Evolutionary conservation across 2,329 filamentous ascomycete genomes (phyloP), one percentile per base, ranked within the genome.

Genomic region (Stachybotrys elegans): DNA sequence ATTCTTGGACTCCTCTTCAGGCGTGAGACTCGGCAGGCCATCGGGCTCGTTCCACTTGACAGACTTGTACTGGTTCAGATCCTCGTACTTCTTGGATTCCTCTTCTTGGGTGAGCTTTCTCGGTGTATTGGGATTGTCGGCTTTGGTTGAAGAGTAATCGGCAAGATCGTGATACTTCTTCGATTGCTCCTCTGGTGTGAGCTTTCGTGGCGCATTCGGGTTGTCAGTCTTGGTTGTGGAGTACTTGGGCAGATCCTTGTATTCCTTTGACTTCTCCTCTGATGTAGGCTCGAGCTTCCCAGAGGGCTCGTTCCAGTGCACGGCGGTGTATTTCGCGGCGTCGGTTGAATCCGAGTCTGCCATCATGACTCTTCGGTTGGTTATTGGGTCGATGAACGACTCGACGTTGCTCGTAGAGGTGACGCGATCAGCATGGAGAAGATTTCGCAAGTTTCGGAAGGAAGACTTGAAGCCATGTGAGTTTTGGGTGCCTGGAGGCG

Each of bases 371-470:
- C 70, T 77, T 25, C 76, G 70, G 48, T 81, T 81, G 14, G 77
- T 79, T 46, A 82, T 79, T 4, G 78, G 78, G 45, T 82, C 78
- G 35, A 82, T 79, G 19, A 50, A 45, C 16, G 45, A 47, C 16
- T 44, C 42, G 16, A 50, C 45, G 9, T 42, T 44, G n/a, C 51
- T 43, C 3, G 50, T 42, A 5, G 52, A 48, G 11, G 60, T 58
- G 21, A 57, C 57, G 4, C 57, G 51, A 23, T 51, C 50, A 4
- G 55, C 42, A 4, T 54, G 47, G 6, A 68, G 51, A 43, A 63
- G 61, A 25, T 58, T 59, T 44, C 65, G 63, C 16, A 66, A 60
- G 34, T 60, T 63, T 5, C 58, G 54, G 14, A 65, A 44, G 0
- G 63, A 58, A 8, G 61, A 57, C 17, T 57, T 59, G 54, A 58